A percentile compares a stretch with the other conserved stretches of the same genome.
Conservation (phyloP, 2,329 filamentous ascomycete species). For the Aspergillus aculeatus region DNA sequence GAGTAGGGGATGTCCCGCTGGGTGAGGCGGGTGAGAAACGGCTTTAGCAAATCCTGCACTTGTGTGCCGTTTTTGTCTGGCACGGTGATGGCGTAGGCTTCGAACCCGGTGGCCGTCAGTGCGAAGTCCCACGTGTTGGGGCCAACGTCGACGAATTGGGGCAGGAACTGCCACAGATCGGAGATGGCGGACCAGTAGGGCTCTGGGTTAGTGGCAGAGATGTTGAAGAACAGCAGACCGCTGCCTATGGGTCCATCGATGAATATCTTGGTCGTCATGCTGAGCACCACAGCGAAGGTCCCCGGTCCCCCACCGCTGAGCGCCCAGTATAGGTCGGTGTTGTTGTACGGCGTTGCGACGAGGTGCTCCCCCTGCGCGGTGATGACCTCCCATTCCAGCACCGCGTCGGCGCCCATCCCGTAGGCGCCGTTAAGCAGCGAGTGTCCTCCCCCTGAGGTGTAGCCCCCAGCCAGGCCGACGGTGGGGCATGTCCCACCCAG, state of each 20-base stretch:
- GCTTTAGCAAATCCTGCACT: too few relatives aligned
- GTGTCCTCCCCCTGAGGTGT: conserved; percentile 58
- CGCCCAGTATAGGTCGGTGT: conserved; percentile 23
- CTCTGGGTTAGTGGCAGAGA: too few relatives aligned
- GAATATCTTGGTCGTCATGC: conserved; percentile 54
- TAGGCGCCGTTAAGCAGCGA: conserved; percentile 51
- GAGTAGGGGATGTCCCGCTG: too few relatives aligned
- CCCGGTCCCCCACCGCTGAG: conserved; percentile 20
- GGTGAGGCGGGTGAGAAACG: too few relatives aligned
- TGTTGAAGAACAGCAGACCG: conserved; percentile 44
- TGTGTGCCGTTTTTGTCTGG: too few relatives aligned
- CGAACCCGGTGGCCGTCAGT: too few relatives aligned
- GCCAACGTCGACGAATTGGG: too few relatives aligned
- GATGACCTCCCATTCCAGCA: conserved; percentile 51
- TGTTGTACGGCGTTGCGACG: conserved; percentile 13
- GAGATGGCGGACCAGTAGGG: too few relatives aligned
- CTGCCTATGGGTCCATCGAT: conserved; percentile 40
- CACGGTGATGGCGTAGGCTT: too few relatives aligned
- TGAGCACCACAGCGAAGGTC: conserved; percentile 25
- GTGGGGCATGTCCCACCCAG: conserved; percentile 56
- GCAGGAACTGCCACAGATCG: too few relatives aligned
- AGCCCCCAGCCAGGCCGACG: conserved; percentile 60
- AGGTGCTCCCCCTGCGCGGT: conserved; percentile 34
- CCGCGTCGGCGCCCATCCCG: conserved; percentile 53
- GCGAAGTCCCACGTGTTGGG: too few relatives aligned